Percentiles rank a stretch among this genome's conserved stretches.
These are phyloP conservation scores for Sclerotinia subarctica DNA, from an alignment of 2,329 filamentous ascomycete species.

Conservation along the genomic window DNA sequence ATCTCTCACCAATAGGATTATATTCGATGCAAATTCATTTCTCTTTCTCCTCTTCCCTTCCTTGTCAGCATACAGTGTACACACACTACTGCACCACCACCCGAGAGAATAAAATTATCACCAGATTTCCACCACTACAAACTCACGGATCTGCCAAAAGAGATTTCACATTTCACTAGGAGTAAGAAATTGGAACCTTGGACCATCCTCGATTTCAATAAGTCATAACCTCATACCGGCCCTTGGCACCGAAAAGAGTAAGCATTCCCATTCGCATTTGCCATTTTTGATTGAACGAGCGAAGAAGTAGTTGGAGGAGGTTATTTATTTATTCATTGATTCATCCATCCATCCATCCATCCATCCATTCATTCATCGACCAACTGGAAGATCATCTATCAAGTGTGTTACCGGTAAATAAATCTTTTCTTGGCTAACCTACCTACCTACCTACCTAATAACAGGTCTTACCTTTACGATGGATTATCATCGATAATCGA, in stretches of 20 bases:
- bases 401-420: not conserved
- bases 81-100: slow-evolving; percentile 8
- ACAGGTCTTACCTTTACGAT: too few species aligned
- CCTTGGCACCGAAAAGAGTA: not conserved
- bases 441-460: too few species aligned
- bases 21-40: not conserved
- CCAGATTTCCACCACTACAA: slow-evolving; percentile 6
- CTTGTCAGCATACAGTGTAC: not conserved
- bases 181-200: not conserved
- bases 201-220: not conserved
- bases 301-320: too few species aligned
- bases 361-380: not conserved
- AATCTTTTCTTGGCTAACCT: not conserved
- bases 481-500: not conserved
- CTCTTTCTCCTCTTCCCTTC: not conserved
- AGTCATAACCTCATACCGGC: not conserved
- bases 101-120: slow-evolving; percentile 9
- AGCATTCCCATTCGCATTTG: not conserved
- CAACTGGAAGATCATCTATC: not conserved
- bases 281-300: not conserved
- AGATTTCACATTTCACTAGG: slow-evolving; percentile 7
- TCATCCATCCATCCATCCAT: too few species aligned
- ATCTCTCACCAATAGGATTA: too few species aligned
- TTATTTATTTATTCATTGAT: too few species aligned
- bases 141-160: slow-evolving; percentile 10